These are phyloP conservation scores for Parmelia sp. DNA, from an alignment of 495 filamentous ascomycete genomes.

Conservation along the genomic window DNA sequence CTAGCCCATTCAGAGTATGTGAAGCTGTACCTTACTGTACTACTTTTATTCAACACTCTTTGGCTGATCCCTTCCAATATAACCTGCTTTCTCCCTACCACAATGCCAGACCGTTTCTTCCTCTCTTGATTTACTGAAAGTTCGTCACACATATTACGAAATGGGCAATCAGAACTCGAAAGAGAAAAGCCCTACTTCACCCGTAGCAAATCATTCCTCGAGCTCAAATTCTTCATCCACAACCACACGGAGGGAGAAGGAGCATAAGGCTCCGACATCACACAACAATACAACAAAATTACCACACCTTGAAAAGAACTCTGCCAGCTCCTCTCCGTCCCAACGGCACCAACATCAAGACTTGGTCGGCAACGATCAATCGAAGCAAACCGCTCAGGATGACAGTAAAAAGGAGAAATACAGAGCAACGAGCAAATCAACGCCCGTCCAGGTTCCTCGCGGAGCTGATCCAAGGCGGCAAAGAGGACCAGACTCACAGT, in stretches of 20 bases:
- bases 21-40: background rate
- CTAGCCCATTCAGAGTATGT: background rate
- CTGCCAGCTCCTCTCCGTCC: constrained; percentile 13
- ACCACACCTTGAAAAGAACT: constrained; percentile 19
- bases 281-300: constrained; percentile 18
- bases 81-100: background rate
- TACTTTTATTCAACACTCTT: background rate
- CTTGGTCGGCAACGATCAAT: constrained; percentile 27
- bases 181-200: constrained; percentile 2
- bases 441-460: constrained; percentile 47
- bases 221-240: constrained; percentile 17
- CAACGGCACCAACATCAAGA: constrained; percentile 19
- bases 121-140: background rate
- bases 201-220: constrained; percentile 22
- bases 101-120: background rate
- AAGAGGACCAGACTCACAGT: constrained; percentile 28
- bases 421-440: constrained; percentile 36
- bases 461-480: constrained; percentile 24
- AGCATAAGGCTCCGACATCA: constrained; percentile 11
- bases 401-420: constrained; percentile 24
- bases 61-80: background rate
- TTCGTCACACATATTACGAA: background rate
- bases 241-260: constrained; percentile 23
- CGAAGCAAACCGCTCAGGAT: constrained; percentile 22
- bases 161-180: constrained; percentile 33